These are phyloP conservation scores for Ophiostoma populinum DNA, from an alignment of 2,329 filamentous ascomycete species.

Conservation along the genomic window DNA sequence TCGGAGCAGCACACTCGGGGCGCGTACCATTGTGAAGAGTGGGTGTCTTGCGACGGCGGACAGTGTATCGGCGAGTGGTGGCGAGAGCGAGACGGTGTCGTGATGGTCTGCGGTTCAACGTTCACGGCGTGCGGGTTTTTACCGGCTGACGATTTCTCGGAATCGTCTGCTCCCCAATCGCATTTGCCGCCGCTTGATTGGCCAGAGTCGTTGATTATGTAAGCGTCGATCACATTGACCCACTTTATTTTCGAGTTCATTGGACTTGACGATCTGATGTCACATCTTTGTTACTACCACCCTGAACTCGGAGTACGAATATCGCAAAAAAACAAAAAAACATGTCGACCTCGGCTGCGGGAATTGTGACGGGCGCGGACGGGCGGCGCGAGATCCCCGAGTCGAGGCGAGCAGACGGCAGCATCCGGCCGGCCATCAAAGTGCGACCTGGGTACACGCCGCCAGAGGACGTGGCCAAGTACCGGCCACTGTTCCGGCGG, in stretches of 20 bases:
- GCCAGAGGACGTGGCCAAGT: slow-evolving; percentile 87
- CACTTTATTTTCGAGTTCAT: no score
- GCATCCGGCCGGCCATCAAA: slow-evolving; percentile 83
- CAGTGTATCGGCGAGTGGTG: background rate
- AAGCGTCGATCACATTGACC: background rate
- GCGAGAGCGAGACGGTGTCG: background rate
- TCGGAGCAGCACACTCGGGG: slow-evolving; percentile 7
- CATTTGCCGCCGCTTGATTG: slow-evolving; percentile 1
- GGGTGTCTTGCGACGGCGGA: slow-evolving; percentile 3
- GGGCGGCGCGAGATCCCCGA: slow-evolving; percentile 82
- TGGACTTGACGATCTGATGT: background rate
- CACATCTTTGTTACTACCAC: background rate
- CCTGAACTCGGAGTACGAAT: no score
- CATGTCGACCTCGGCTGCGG: slow-evolving; percentile 30
- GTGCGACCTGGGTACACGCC: slow-evolving; percentile 87
- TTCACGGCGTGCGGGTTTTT: slow-evolving; percentile 10
- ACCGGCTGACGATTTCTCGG: slow-evolving; percentile 7
- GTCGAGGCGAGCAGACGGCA: slow-evolving; percentile 73
- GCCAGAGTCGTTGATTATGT: background rate
- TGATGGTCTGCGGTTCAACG: background rate
- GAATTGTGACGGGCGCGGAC: slow-evolving; percentile 63
- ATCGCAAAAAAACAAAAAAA: background rate
- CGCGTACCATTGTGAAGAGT: slow-evolving; percentile 10
- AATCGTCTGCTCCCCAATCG: slow-evolving; percentile 11
- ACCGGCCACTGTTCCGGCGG: slow-evolving; percentile 49